These are phyloP conservation scores for Marasmius fiardii DNA, from an alignment of 1,284 basidiomycete species.

Conservation along the genomic window DNA sequence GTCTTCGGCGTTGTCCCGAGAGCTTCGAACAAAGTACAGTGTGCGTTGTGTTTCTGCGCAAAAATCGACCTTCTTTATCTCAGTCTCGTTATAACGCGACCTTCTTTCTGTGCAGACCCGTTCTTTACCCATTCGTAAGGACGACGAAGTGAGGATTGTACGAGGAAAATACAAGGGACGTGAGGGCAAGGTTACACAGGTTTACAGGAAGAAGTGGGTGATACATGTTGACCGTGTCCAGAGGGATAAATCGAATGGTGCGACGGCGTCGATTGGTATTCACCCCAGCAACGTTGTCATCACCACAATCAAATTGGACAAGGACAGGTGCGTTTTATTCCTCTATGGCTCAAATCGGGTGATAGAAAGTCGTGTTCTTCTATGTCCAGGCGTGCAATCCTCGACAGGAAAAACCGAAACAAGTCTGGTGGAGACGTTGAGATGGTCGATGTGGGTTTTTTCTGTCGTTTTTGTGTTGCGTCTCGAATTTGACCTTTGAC, in stretches of 20 bases:
- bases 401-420: slow-evolving; percentile 79
- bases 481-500: neutral
- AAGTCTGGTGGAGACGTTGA: slow-evolving; percentile 66
- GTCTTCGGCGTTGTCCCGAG: slow-evolving; percentile 95
- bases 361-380: no score
- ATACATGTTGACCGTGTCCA: slow-evolving; percentile 98
- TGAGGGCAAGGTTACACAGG: slow-evolving; percentile 97
- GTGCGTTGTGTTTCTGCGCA: slow-evolving; percentile 55
- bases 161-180: slow-evolving; percentile 96
- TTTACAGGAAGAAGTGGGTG: slow-evolving; percentile 99
- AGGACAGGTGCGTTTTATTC: slow-evolving; percentile 63
- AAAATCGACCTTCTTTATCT: slow-evolving; percentile 10
- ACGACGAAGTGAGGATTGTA: slow-evolving; percentile 97
- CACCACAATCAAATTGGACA: slow-evolving; percentile 87
- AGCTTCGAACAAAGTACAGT: slow-evolving; percentile 90
- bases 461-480: neutral
- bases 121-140: slow-evolving; percentile 95
- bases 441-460: slow-evolving; percentile 68
- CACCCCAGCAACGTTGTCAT: slow-evolving; percentile 98
- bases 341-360: slow-evolving; percentile 2
- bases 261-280: slow-evolving; percentile 90
- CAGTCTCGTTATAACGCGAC: slow-evolving; percentile 3
- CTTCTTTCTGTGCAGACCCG: slow-evolving; percentile 55
- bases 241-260: slow-evolving; percentile 97
- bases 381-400: slow-evolving; percentile 64